These are phyloP conservation scores for Canna indica DNA, from an alignment of 176 grass and related monocot genomes.

Conservation along the genomic window DNA sequence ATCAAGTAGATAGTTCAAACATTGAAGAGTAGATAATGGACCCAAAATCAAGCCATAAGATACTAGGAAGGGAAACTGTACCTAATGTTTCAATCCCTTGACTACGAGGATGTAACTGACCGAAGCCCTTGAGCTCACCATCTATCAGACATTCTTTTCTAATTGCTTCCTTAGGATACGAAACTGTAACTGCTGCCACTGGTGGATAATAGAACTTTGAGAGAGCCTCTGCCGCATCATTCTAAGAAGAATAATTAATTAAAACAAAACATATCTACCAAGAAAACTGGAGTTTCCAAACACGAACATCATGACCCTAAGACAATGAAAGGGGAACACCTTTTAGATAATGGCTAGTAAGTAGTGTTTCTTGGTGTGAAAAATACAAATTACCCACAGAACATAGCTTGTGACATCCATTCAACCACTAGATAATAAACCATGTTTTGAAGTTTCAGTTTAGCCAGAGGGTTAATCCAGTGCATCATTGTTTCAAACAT, in stretches of 20 bases:
- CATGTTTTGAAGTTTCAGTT: not conserved
- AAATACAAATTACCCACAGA: not conserved
- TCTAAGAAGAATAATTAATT: conserved; percentile 29
- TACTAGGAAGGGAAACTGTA: conserved; percentile 2
- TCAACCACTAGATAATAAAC: not conserved
- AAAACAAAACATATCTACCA: not conserved
- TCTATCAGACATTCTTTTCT: conserved; percentile 75
- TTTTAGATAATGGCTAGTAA: not conserved
- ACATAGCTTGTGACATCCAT: not conserved
- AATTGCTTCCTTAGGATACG: conserved; percentile 79
- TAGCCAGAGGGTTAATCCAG: not conserved
- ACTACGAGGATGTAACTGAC: conserved; percentile 88
- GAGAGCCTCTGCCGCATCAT: conserved; percentile 64
- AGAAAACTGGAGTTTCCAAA: not conserved
- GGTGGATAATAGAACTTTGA: conserved; percentile 92
- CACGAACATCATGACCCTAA: not conserved
- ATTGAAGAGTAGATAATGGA: not conserved
- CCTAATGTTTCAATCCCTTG: conserved; percentile 90
- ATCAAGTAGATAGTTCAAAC: not conserved
- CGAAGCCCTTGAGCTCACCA: conserved; percentile 81
- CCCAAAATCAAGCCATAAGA: not conserved
- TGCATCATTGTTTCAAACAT: not conserved
- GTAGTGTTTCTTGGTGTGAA: not conserved
- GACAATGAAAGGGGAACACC: not conserved
- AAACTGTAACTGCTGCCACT: conserved; percentile 87